Base-by-base conservation (phyloP, 768 basidiomycete species). In the Cyclocybe aegerita region DNA sequence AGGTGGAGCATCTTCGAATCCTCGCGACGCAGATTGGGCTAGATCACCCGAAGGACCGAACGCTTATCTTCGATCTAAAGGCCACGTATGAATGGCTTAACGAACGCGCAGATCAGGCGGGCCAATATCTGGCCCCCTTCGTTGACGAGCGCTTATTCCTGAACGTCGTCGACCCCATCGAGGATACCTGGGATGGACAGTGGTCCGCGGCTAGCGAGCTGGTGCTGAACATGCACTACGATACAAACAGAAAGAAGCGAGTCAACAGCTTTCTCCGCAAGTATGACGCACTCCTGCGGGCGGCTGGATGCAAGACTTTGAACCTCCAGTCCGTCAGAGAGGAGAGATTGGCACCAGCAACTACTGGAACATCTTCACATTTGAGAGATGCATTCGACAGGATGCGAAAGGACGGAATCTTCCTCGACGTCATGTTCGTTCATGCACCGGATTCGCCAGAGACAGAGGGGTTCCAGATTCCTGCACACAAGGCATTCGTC, bases 111-210 rank as follows among this genome's bases (percentile, higher is more conserved):
- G 58, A 66, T 2, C 58, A 62, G 2, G 48, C 57, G n/a, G 36
- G 52, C 6, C 30, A 41, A 7, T 46, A 69, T n/a, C 53, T 64
- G 6, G 43, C 55, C 3, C 57, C 56, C 29, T 29, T 47, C 15
- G 55, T 63, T n/a, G 36, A 59, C 14, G 53, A 68, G 10, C 57
- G 54, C 2, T 53, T 77, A 1, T 79, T 78, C 60, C 64, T 80
- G 43, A 80, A 80, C 39, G 71, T 80, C 39, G 59, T 69, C 29
- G 64, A 76, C 52, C 68, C 75, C 1, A 48, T 46, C 7, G 37
- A 10, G 0, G 69, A 69, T n/a, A 43, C 49, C 0, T 77, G 76
- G 76, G 37, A 40, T 9, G 46, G 39, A 2, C 29, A 52, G 3
- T 79, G 74, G 73, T 58, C 63, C 9, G 51, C 61, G 7, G 73